Base-by-base conservation (phyloP, 2,329 filamentous ascomycete species). In the Dactylellina leptospora region DNA sequence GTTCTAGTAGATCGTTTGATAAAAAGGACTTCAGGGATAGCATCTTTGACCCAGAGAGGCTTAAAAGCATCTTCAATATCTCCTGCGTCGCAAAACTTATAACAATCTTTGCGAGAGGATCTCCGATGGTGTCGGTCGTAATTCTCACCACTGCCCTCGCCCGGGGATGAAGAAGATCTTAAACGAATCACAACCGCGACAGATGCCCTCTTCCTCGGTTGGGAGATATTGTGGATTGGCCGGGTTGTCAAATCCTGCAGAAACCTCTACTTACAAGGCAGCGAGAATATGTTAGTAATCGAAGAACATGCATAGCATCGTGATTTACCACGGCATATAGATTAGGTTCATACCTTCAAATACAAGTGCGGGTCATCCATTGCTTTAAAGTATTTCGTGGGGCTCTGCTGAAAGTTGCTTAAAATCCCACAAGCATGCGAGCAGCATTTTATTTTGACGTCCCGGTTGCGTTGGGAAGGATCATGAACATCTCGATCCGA, bases 1-100 rank as follows among this genome's bases (percentile, higher is more conserved):
- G 83, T 82, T 36, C 88, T 82, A 2, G 87, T 83, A 1, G 88
- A 85, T 47, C 88, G 82, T 77, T 90, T 90, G 78, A 90, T 90
- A 78, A 90, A 90, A 2, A 90, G 81, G n/a, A 87, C 81, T 78
- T 90, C 88, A 0, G 88, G 85, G 72, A 88, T 85, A 22, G 87
- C 87, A 77, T 88, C 80, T 74, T 85, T 83, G 4, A 88, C 86
- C 88, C 88, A 90, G 13, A 83, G 78, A 75, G 88, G 86, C 1
- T 81, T 79, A 77, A 90, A 90, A 80, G 89, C 90, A 6, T 81
- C 78, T 28, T 85, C 79, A 33, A 88, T 73, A 38, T 72, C 68
- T 27, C 68, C 59, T 16, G 83, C 81, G 38, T 83, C 50, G 16
- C 68, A 72, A 25, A 30, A 23, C 8, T 23, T 16, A 44, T 59